Base-by-base conservation (phyloP, 352 stramenopile genomes). In the Pythium dissimile region DNA sequence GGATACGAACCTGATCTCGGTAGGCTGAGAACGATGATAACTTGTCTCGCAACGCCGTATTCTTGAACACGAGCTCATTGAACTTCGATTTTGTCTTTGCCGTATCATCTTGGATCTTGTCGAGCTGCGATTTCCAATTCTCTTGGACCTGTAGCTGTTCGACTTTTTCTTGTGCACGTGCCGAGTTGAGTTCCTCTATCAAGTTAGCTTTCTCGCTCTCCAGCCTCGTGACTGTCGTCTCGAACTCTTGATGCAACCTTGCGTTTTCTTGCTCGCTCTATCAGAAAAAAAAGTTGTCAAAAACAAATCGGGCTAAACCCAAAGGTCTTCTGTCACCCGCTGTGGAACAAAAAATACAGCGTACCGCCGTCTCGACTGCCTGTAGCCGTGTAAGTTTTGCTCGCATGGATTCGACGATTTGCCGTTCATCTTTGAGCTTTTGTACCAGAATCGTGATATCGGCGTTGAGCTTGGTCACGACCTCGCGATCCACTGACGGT, bases 21-120 rank as follows among this genome's bases (percentile, higher is more conserved):
- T 79, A 80, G 5, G 47, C 67, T 11, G 78, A 81, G 39, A 69
- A 73, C 11, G 76, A 85, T 3, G 77, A 64, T 10, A 95, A 53
- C 39, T 86, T 88, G 43, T 91, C 75, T 66, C 81, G 72, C 30
- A 95, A 45, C 11, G 75, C 72, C 26, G 86, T 73, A 49, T 90
- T 95, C 50, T 95, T 95, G 18, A 91, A 47, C 24, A 77, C 77
- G 9, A 89, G 37, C n/a, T 87, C 83, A 35, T 95, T 81, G 49
- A 89, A 67, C 35, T 93, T 84, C 8, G 72, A 57, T 52, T 90
- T 91, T 11, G 68, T 72, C 53, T 80, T 89, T 31, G 62, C 72
- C 60, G 80, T 67, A 37, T 95, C 85, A 0, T 70, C 60, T 43
- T 88, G 77, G 24, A 88, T 73, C 38, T 87, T 89, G 3, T 62